Evolutionary conservation across 106 monocot species (phyloP).

Genomic region (Agapanthus africanus): DNA sequence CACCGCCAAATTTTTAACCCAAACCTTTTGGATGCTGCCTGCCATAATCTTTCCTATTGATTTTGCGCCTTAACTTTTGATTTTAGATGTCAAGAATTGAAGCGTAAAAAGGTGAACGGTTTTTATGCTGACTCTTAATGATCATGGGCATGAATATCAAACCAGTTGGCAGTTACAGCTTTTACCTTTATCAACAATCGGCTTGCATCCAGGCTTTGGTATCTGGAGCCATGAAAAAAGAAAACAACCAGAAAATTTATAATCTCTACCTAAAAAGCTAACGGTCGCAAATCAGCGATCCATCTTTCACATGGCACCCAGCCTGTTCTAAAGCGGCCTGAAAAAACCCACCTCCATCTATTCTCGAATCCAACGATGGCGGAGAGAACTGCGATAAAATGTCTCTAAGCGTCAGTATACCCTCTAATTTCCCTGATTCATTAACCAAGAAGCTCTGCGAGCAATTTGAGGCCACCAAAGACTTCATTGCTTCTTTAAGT

Average conservation of each 20-base stretch:
- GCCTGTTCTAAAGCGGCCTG: constrained; percentile 29
- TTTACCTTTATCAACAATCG: background rate
- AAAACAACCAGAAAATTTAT: background rate
- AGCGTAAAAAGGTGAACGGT: background rate
- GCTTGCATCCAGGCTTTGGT: background rate
- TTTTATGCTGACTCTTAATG: background rate
- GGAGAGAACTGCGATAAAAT: constrained; percentile 42
- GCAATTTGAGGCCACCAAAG: constrained; percentile 18
- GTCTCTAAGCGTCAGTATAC: constrained; percentile 31
- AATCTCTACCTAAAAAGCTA: background rate
- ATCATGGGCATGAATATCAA: background rate
- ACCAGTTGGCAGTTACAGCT: background rate
- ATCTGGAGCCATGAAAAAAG: background rate
- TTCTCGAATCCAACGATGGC: constrained; percentile 39
- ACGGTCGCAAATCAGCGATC: constrained; percentile 14
- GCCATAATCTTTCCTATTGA: background rate
- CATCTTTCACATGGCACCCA: constrained; percentile 32
- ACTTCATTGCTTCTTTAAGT: constrained; percentile 39
- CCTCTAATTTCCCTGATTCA: constrained; percentile 22
- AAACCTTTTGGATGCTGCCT: background rate
- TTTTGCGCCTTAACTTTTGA: background rate
- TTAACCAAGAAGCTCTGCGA: constrained; percentile 27
- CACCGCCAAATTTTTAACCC: too few species aligned
- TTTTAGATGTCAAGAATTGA: background rate
- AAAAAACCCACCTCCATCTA: constrained; percentile 42